Evolutionary conservation across 2,329 filamentous ascomycete species (phyloP).

Genomic region (Xylaria sp.): DNA sequence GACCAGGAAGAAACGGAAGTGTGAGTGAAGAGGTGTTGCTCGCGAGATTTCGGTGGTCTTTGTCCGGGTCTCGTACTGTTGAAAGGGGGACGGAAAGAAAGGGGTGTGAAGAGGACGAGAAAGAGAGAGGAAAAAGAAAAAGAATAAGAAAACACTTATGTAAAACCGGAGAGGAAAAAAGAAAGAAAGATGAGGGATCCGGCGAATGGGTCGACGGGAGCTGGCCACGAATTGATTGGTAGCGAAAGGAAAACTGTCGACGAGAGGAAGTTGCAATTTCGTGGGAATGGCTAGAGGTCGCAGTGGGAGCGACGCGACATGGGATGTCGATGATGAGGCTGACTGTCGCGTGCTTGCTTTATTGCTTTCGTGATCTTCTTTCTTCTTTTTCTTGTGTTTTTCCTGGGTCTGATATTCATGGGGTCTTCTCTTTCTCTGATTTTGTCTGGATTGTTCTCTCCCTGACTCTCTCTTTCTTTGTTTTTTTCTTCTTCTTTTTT

Average conservation of each 20-base stretch:
- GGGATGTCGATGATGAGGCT: not conserved
- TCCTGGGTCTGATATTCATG: not conserved
- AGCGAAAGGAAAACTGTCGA: constrained; percentile 2
- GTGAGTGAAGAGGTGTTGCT: not conserved
- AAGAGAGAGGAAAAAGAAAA: constrained; percentile 5
- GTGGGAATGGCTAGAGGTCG: not conserved
- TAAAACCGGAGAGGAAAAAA: constrained; percentile 6
- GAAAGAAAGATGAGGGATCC: constrained; percentile 5
- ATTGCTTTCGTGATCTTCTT: not conserved
- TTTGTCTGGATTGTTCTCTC: not conserved
- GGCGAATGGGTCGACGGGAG: not conserved
- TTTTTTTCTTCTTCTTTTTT: not conserved
- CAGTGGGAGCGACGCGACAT: not conserved
- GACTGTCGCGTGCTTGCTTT: not conserved
- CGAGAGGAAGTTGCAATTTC: constrained; percentile 2
- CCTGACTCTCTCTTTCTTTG: constrained; percentile 2
- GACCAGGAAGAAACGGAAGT: not conserved
- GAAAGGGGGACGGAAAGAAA: not conserved
- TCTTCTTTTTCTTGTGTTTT: constrained; percentile 3
- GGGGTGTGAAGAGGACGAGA: not conserved
- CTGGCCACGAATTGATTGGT: not conserved
- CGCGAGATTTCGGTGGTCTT: not conserved
- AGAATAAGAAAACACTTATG: not conserved
- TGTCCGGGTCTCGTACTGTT: not conserved
- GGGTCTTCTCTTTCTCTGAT: not conserved